A percentile compares a stretch with the other conserved stretches of the same genome.
These are phyloP conservation scores for Scedosporium boydii DNA, from an alignment of 2,329 filamentous ascomycete genomes.

Conservation along the genomic window DNA sequence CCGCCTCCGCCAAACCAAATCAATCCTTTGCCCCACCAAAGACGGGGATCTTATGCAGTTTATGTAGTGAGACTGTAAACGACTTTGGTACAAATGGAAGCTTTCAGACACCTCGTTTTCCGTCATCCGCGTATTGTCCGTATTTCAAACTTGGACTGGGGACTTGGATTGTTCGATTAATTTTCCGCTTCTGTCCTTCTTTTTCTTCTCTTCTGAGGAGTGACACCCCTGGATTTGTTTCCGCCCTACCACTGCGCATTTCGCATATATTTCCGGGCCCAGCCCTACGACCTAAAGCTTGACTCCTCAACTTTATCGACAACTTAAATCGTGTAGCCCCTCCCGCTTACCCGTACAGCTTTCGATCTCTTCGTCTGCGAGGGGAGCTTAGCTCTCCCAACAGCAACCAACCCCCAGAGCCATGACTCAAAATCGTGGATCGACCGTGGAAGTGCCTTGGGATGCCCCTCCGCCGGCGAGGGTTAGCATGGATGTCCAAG, in stretches of 20 bases:
- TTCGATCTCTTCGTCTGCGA: too few relatives aligned
- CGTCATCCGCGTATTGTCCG: not conserved
- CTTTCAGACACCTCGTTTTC: not conserved
- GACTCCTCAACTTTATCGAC: too few relatives aligned
- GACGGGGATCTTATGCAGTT: not conserved
- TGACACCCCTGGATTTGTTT: too few relatives aligned
- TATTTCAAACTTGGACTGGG: not conserved
- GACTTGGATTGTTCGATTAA: not conserved
- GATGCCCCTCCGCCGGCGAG: slow-evolving; percentile 6
- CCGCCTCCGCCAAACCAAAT: too few relatives aligned
- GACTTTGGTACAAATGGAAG: too few relatives aligned
- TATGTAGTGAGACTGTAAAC: too few relatives aligned
- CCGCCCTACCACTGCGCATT: too few relatives aligned
- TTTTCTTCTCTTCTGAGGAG: too few relatives aligned
- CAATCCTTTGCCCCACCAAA: not conserved
- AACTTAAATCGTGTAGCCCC: not conserved
- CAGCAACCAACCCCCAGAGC: not conserved
- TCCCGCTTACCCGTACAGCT: not conserved
- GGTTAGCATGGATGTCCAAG: slow-evolving; percentile 16
- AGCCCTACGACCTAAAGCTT: too few relatives aligned
- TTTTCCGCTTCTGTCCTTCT: not conserved
- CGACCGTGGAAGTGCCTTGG: not conserved
- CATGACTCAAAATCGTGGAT: not conserved
- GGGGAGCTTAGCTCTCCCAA: not conserved
- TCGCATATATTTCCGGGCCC: too few relatives aligned